Conservation (phyloP, 768 basidiomycete species). For the Pholiota molesta region DNA sequence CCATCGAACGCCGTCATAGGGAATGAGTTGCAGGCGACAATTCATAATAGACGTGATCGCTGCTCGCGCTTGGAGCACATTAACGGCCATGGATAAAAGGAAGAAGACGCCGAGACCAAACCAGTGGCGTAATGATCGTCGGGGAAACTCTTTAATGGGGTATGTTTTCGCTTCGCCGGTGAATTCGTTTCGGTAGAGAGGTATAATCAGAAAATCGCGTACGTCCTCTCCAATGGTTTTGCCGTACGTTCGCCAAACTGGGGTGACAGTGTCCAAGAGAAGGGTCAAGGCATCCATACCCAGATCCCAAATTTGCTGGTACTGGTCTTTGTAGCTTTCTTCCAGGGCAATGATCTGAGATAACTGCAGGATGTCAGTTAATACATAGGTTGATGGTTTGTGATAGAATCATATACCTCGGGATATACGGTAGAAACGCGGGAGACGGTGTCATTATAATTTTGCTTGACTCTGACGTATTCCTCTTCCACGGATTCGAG, state of each 20-base stretch:
- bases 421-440: conserved; percentile 80
- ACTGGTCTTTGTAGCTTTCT: conserved; percentile 79
- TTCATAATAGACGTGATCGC: conserved; percentile 57
- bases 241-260: conserved; percentile 82
- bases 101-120: conserved; percentile 58
- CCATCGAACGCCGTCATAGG: conserved; percentile 66
- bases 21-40: conserved; percentile 60
- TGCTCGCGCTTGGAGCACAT: conserved; percentile 58
- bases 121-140: conserved; percentile 72
- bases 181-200: conserved; percentile 83
- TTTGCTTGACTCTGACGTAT: conserved; percentile 60
- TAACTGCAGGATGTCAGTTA: conserved; percentile 43
- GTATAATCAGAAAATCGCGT: conserved; percentile 80
- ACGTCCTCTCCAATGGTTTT: conserved; percentile 82
- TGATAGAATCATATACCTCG: conserved; percentile 49
- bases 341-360: conserved; percentile 72
- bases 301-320: conserved; percentile 81
- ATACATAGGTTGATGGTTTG: neutral
- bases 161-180: conserved; percentile 77
- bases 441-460: conserved; percentile 65
- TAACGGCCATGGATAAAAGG: conserved; percentile 47
- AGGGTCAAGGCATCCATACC: conserved; percentile 80
- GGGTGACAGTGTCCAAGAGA: conserved; percentile 74
- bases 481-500: conserved; percentile 56
- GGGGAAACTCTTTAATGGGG: conserved; percentile 57